phyloP scores from a whole-genome alignment of 768 basidiomycete genomes.

The Flagelloscypha sp. region DNA sequence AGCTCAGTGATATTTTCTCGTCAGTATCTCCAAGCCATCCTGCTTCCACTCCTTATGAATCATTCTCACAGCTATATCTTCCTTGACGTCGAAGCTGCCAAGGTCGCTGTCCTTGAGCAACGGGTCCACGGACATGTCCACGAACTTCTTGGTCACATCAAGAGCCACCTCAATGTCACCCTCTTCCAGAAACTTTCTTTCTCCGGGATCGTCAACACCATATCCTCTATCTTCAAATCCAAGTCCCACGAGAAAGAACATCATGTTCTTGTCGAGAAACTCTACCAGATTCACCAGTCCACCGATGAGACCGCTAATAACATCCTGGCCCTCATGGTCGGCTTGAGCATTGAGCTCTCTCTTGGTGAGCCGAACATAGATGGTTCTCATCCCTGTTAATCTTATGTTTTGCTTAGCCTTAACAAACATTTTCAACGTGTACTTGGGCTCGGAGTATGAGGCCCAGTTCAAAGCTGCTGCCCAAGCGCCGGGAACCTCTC shows the following conservation, averaged over 20 bases:
- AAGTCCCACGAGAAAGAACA: slow-evolving; percentile 32
- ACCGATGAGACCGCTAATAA: slow-evolving; percentile 60
- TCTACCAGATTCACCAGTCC: slow-evolving; percentile 48
- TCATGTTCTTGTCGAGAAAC: slow-evolving; percentile 45
- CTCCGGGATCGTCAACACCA: slow-evolving; percentile 34
- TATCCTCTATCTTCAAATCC: slow-evolving; percentile 41
- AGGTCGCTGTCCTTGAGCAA: slow-evolving; percentile 45
- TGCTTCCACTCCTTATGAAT: neutral
- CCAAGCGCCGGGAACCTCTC: slow-evolving; percentile 25
- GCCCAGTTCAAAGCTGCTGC: slow-evolving; percentile 28
- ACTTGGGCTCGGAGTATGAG: slow-evolving; percentile 44
- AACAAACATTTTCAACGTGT: slow-evolving; percentile 58
- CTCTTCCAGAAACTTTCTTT: slow-evolving; percentile 20
- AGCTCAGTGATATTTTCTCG: slow-evolving; percentile 66
- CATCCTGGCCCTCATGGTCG: slow-evolving; percentile 63
- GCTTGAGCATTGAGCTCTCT: slow-evolving; percentile 58
- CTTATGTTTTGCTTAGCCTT: slow-evolving; percentile 31
- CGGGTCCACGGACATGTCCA: slow-evolving; percentile 46
- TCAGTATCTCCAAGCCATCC: slow-evolving; percentile 22
- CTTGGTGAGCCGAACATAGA: slow-evolving; percentile 37
- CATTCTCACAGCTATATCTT: slow-evolving; percentile 55
- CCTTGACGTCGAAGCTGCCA: slow-evolving; percentile 56
- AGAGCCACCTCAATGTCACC: slow-evolving; percentile 32
- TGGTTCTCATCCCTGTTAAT: slow-evolving; percentile 3
- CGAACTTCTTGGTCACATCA: slow-evolving; percentile 50